Base-by-base conservation (phyloP, 768 basidiomycete genomes). In the Mycena latifolia region DNA sequence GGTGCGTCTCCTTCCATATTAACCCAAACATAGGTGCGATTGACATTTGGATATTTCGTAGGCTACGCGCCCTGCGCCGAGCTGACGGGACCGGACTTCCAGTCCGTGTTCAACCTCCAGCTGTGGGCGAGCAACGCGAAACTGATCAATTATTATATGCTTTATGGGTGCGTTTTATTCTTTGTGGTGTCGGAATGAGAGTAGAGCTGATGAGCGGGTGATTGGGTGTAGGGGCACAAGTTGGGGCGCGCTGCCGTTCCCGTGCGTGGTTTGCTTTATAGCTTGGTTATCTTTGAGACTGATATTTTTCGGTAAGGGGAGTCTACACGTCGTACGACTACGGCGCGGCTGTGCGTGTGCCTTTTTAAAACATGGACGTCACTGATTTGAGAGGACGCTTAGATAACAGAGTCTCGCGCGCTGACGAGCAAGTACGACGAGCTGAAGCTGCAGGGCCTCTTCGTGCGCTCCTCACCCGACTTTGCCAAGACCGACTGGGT, bases 61-160 rank as follows among this genome's bases (percentile, higher is more conserved):
- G 89, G 91, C 31, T 94, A 93, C 72, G 83, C 79, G 0, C 80
- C 85, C 7, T 94, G 93, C 73, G 82, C 85, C 27, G 78, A 81
- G 4, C 80, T 94, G 65, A 94, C 92, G 18, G 92, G 91, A 3
- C 80, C 90, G 0, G 83, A 89, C 70, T 94, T 93, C 77, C 84
- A 89, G 75, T 89, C 88, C 45, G 94, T 95, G 7, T 95, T 94
- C 77, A 88, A 95, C 70, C 82, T 88, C 56, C 81, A 91, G 57
- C 82, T 93, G 51, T 93, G 91, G 90, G 92, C 93, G 10, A 85
- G 86, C 55, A 95, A 94, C 74, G 91, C 88, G 6, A 95, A 94
- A 72, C 71, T 95, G 54, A 88, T 94, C 65, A 93, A 87, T 71
- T 92, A 92, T 69, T 95, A 95, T 76, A 95, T 95, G 94, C 71